Evolutionary conservation across 2,329 filamentous ascomycete species (phyloP).

Genomic region (Capronia americana): DNA sequence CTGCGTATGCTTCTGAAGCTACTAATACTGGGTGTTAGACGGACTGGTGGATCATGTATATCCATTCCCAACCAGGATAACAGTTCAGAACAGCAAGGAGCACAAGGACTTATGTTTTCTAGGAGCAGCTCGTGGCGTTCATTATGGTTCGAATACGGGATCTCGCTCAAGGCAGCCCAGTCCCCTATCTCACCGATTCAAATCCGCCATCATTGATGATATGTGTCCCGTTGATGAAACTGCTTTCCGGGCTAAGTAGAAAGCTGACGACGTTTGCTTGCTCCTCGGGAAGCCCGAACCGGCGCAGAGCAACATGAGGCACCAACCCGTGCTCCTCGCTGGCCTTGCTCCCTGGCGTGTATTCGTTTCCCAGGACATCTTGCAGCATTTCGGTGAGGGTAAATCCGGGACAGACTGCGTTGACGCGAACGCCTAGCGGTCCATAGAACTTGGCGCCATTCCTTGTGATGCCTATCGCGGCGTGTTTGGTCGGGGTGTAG

Average conservation of each 20-base stretch:
- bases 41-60: too few relatives aligned
- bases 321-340: constrained; percentile 16
- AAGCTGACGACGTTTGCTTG: constrained; percentile 29
- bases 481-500: constrained; percentile 26
- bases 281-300: constrained; percentile 27
- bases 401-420: constrained; percentile 30
- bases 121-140: too few relatives aligned
- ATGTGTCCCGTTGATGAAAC: constrained; percentile 25
- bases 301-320: constrained; percentile 16
- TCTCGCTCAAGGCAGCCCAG: too few relatives aligned
- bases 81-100: too few relatives aligned
- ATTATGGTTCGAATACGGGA: too few relatives aligned
- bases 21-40: too few relatives aligned
- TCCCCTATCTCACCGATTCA: too few relatives aligned
- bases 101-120: too few relatives aligned
- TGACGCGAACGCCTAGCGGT: constrained; percentile 24
- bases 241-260: constrained; percentile 29
- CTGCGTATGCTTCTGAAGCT: too few relatives aligned
- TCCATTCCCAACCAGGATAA: too few relatives aligned
- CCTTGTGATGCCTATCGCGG: constrained; percentile 26
- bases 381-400: constrained; percentile 27
- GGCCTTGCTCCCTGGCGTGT: constrained; percentile 25
- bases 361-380: constrained; percentile 24
- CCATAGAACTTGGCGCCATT: constrained; percentile 33
- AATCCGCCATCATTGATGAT: constrained; percentile 28